A percentile compares a stretch with the other conserved stretches of the same genome.
phyloP scores from a whole-genome alignment of 2,329 filamentous ascomycete genomes.

The Paracorniculantispora psalliotae region DNA sequence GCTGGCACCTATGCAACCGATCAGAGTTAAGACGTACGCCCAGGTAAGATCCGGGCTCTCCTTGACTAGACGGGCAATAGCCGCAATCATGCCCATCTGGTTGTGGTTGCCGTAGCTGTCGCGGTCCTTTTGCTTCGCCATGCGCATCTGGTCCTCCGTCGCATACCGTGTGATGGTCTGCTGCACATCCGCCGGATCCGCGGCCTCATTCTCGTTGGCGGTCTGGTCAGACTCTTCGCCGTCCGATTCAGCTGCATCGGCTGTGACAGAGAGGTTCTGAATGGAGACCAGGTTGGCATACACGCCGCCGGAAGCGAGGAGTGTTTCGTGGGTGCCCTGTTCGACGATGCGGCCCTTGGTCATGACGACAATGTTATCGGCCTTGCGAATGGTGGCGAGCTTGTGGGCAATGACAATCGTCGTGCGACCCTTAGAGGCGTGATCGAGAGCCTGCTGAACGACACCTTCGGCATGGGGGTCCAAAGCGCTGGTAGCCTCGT shows the following conservation, averaged over 20 bases:
- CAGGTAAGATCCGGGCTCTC: slow-evolving; percentile 33
- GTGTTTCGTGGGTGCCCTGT: slow-evolving; percentile 36
- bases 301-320: slow-evolving; percentile 43
- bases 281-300: slow-evolving; percentile 48
- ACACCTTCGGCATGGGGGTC: slow-evolving; percentile 38
- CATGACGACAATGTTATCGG: slow-evolving; percentile 29
- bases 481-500: slow-evolving; percentile 60
- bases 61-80: slow-evolving; percentile 30
- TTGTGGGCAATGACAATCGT: slow-evolving; percentile 60
- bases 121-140: slow-evolving; percentile 31
- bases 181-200: slow-evolving; percentile 19
- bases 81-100: slow-evolving; percentile 25
- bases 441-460: slow-evolving; percentile 50
- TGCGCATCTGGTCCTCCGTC: slow-evolving; percentile 24
- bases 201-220: background rate
- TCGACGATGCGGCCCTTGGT: slow-evolving; percentile 22
- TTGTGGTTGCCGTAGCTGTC: slow-evolving; percentile 33
- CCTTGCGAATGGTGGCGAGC: slow-evolving; percentile 34
- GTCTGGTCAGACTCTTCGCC: slow-evolving; percentile 17
- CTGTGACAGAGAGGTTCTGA: slow-evolving; percentile 30
- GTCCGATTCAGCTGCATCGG: slow-evolving; percentile 18
- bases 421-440: slow-evolving; percentile 50
- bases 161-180: slow-evolving; percentile 29
- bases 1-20: slow-evolving; percentile 25
- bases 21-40: slow-evolving; percentile 30